Base-by-base conservation (phyloP, 257 asterid species). In the Solanum clarkiae region DNA sequence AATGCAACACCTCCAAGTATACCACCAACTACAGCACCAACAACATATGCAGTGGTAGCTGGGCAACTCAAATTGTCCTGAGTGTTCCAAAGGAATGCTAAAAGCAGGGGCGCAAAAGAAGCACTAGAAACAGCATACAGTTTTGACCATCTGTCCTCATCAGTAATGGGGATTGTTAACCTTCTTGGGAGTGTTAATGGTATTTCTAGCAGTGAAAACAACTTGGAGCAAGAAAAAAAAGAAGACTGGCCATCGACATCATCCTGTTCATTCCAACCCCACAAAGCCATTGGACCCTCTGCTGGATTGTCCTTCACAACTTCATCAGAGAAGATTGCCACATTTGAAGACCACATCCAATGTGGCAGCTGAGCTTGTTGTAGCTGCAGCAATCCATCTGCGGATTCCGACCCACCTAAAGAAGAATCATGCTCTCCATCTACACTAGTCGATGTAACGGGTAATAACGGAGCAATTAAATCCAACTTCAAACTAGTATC, bases 141-240 rank as follows among this genome's bases (percentile, higher is more conserved):
- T 85, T 94, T 94, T 0, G 98, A 95, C 98, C 98, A 95, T 60
- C 95, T 87, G 22, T 88, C 91, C 88, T 94, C 98, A 77, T 94
- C 98, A 4, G 93, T 93, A 53, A 94, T 86, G 3, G 98, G 98
- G 80, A 95, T 95, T 0, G 98, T 95, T 17, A 94, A 74, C 85
- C 93, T 84, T 83, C 98, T 89, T 24, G 95, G 94, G 26, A 94
- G 89, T 26, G 91, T 84, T 84, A 95, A 87, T 3, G 98, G 98
- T 5, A 91, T 5, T 86, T 91, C 94, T 1, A 95, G 87, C 90
- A 88, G 86, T 0, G 88, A 84, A 40, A 90, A 91, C 40, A 94
- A 29, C 47, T 83, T 85, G 10, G 95, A 93, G 88, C 93, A 95
- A 13, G 86, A 69, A 4, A 92, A 88, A 80, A 85, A 84, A 75